phyloP scores from a whole-genome alignment of 805 yeast genomes.

The Sungouiella blattae region DNA sequence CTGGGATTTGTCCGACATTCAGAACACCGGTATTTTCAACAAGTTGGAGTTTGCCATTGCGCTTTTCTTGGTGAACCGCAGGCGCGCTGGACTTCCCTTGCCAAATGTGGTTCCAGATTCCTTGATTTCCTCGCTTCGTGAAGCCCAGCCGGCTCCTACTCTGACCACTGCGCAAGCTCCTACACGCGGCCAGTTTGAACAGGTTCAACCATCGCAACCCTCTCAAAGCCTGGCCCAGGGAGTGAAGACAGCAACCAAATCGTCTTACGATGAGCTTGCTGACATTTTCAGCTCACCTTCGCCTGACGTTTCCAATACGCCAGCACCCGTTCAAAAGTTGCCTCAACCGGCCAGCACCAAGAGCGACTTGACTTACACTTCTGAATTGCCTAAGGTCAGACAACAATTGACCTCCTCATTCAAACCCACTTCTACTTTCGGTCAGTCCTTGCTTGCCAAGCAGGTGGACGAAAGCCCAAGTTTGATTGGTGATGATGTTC shows the following conservation, averaged over 20 bases:
- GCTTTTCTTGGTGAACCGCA: constrained; percentile 86
- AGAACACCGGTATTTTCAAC: constrained; percentile 78
- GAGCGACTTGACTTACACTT: constrained; percentile 28
- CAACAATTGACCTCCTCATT: constrained; percentile 44
- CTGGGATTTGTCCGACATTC: constrained; percentile 93
- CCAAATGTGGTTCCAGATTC: constrained; percentile 77
- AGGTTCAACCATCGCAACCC: constrained; percentile 5
- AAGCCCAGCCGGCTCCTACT: constrained; percentile 2
- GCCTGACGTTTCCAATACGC: constrained; percentile 9
- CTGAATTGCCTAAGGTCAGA: constrained; percentile 32
- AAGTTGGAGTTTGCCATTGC: constrained; percentile 88
- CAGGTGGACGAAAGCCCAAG: constrained; percentile 17
- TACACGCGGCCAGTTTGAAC: too few relatives aligned
- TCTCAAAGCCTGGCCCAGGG: constrained; percentile 5
- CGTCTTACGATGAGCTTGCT: constrained; percentile 61
- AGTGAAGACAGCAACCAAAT: constrained; percentile 25
- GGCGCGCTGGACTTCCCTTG: constrained; percentile 68
- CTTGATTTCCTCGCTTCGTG: constrained; percentile 38
- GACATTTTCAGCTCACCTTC: constrained; percentile 38
- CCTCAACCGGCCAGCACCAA: constrained; percentile 28
- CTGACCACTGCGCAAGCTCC: not conserved
- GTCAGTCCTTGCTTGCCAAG: constrained; percentile 57
- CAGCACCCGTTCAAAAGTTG: constrained; percentile 16
- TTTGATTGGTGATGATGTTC: constrained; percentile 35
- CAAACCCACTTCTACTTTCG: constrained; percentile 82